These are phyloP conservation scores for Verticillium longisporum DNA, from an alignment of 2,329 filamentous ascomycete genomes.

Conservation along the genomic window DNA sequence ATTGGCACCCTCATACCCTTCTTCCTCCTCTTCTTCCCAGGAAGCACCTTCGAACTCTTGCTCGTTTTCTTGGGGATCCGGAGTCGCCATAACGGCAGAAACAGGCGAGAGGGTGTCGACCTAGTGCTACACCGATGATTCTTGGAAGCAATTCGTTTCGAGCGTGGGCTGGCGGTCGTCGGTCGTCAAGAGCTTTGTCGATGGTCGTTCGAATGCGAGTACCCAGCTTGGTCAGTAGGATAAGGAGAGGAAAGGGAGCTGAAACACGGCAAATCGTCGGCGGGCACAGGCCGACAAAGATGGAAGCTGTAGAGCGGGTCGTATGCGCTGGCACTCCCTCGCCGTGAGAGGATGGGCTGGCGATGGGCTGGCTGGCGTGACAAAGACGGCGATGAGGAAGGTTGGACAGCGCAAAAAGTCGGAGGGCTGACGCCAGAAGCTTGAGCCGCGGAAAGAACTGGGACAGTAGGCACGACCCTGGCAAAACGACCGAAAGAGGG, in stretches of 20 bases:
- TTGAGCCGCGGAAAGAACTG: neutral
- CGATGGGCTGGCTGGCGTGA: neutral
- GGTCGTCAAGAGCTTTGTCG: neutral
- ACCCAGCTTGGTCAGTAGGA: neutral
- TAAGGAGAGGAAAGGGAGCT: neutral
- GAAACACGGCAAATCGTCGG: neutral
- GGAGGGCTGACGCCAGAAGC: neutral
- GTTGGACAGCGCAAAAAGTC: neutral
- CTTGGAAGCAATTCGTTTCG: neutral
- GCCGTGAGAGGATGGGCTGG: neutral
- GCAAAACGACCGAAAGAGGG: neutral
- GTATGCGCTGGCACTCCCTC: neutral
- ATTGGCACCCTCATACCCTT: constrained; percentile 45
- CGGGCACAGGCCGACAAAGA: neutral
- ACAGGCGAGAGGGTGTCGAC: neutral
- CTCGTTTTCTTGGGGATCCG: constrained; percentile 11
- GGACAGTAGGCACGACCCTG: neutral
- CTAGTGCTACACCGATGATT: neutral
- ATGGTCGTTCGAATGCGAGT: neutral
- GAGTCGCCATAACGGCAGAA: constrained; percentile 6
- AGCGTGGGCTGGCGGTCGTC: neutral
- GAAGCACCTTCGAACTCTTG: constrained; percentile 29
- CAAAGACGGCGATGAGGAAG: neutral
- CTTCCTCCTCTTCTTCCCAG: constrained; percentile 45
- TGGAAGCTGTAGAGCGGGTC: neutral